These are phyloP conservation scores for Barnettozyma vustinii DNA, from an alignment of 805 yeast genomes.

Conservation along the genomic window DNA sequence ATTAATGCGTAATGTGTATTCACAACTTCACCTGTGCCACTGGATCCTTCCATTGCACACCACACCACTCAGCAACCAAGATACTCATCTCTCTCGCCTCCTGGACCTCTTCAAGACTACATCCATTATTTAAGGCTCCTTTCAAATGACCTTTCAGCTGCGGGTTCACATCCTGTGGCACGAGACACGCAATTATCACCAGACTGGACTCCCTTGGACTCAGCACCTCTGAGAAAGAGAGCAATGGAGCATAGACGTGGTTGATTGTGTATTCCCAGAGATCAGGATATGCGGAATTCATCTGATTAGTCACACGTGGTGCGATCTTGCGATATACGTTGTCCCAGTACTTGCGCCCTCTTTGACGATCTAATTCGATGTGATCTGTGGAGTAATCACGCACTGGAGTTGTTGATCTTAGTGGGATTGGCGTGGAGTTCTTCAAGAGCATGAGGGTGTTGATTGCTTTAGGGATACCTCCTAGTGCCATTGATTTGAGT, in stretches of 20 bases:
- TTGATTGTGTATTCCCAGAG: conserved; percentile 67
- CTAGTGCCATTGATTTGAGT: conserved; percentile 70
- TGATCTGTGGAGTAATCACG: conserved; percentile 30
- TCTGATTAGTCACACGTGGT: conserved; percentile 57
- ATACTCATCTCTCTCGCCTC: conserved; percentile 59
- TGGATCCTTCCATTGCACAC: conserved; percentile 50
- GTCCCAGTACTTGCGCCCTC: conserved; percentile 70
- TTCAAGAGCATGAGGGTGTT: conserved; percentile 66
- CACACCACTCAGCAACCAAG: conserved; percentile 68
- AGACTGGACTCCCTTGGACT: conserved; percentile 67
- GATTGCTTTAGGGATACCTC: conserved; percentile 82
- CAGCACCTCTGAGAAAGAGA: conserved; percentile 62
- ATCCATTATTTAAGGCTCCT: conserved; percentile 82
- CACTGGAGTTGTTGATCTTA: conserved; percentile 30
- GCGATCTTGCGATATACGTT: conserved; percentile 73
- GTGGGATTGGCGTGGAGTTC: conserved; percentile 53
- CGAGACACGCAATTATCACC: conserved; percentile 70
- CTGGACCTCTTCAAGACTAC: conserved; percentile 54
- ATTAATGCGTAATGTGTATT: neutral
- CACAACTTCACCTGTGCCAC: conserved; percentile 25
- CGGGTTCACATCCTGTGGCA: conserved; percentile 92
- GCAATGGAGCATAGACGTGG: conserved; percentile 72
- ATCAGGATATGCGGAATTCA: conserved; percentile 78
- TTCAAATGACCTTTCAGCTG: conserved; percentile 86
- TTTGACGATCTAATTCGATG: conserved; percentile 22